Evolutionary conservation across 495 filamentous ascomycete species (phyloP).

Genomic region (Chaetomium fimeti): DNA sequence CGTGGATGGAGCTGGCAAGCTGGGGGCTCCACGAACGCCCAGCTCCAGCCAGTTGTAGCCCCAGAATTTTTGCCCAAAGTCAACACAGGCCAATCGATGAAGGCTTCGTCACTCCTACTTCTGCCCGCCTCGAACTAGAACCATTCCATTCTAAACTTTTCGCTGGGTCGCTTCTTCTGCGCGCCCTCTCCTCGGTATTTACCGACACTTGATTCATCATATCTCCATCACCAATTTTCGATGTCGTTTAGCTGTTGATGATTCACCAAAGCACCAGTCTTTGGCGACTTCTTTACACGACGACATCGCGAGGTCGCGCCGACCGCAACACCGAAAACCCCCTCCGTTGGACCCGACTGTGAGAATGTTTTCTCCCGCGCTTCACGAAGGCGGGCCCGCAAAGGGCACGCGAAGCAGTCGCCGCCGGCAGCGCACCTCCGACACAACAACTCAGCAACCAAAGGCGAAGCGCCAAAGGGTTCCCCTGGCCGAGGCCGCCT

Average conservation of each 20-base stretch:
- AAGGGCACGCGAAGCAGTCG: slow-evolving; percentile 59
- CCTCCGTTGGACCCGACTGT: slow-evolving; percentile 17
- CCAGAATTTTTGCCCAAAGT: slow-evolving; percentile 39
- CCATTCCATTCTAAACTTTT: slow-evolving; percentile 19
- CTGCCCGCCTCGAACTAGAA: slow-evolving; percentile 21
- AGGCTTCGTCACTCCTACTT: slow-evolving; percentile 39
- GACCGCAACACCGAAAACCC: slow-evolving; percentile 15
- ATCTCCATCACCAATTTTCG: background rate
- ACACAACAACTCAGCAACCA: slow-evolving; percentile 60
- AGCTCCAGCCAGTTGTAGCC: slow-evolving; percentile 32
- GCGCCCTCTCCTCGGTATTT: background rate
- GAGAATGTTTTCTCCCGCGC: slow-evolving; percentile 63
- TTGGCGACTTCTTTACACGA: background rate
- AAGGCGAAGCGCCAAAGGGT: slow-evolving; percentile 72
- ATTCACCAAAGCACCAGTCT: background rate
- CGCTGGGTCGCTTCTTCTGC: slow-evolving; percentile 5
- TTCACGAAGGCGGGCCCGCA: slow-evolving; percentile 46
- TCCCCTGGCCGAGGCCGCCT: slow-evolving; percentile 56
- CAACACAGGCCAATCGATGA: slow-evolving; percentile 43
- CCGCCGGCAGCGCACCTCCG: slow-evolving; percentile 66
- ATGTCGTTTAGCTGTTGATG: slow-evolving; percentile 9
- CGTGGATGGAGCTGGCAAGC: slow-evolving; percentile 26
- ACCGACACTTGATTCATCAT: background rate
- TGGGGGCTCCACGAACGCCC: slow-evolving; percentile 23
- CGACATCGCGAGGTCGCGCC: slow-evolving; percentile 13